Conservation (phyloP, 495 filamentous ascomycete species). For the Eremomyces bilateralis region DNA sequence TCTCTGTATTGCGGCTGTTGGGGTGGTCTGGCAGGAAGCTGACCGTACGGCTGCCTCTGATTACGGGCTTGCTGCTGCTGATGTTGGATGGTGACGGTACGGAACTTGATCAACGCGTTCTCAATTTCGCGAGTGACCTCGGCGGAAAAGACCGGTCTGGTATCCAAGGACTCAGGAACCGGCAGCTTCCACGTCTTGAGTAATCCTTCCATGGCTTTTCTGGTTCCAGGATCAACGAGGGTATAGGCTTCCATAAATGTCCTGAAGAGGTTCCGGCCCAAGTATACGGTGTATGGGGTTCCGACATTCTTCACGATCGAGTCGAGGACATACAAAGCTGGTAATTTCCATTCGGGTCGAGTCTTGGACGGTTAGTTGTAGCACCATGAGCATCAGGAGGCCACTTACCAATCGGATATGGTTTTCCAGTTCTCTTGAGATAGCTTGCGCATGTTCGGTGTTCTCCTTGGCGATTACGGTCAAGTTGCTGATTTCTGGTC, state of each 20-base stretch:
- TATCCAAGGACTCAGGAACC: conserved; percentile 73
- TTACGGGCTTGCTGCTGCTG: conserved; percentile 42
- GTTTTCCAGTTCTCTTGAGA: conserved; percentile 68
- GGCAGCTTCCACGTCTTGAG: conserved; percentile 96
- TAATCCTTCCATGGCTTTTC: conserved; percentile 88
- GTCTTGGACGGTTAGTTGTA: conserved; percentile 30
- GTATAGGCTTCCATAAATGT: conserved; percentile 95
- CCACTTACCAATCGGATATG: conserved; percentile 80
- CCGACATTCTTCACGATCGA: conserved; percentile 98
- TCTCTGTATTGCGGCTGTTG: conserved; percentile 33
- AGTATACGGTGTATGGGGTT: conserved; percentile 85
- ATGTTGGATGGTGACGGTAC: conserved; percentile 49
- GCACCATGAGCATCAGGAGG: not conserved
- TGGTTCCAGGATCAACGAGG: conserved; percentile 56
- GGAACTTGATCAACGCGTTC: conserved; percentile 73
- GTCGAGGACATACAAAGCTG: conserved; percentile 93
- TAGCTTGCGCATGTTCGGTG: conserved; percentile 78
- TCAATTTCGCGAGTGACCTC: conserved; percentile 79
- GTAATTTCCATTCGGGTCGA: conserved; percentile 65
- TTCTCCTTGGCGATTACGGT: conserved; percentile 94
- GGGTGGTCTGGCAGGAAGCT: conserved; percentile 27
- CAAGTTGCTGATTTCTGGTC: conserved; percentile 83
- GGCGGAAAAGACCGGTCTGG: conserved; percentile 66
- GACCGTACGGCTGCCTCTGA: conserved; percentile 39
- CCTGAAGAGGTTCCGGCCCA: conserved; percentile 72